Base-by-base conservation (phyloP, 2,329 filamentous ascomycete species). In the Raffaelea albimanens region DNA sequence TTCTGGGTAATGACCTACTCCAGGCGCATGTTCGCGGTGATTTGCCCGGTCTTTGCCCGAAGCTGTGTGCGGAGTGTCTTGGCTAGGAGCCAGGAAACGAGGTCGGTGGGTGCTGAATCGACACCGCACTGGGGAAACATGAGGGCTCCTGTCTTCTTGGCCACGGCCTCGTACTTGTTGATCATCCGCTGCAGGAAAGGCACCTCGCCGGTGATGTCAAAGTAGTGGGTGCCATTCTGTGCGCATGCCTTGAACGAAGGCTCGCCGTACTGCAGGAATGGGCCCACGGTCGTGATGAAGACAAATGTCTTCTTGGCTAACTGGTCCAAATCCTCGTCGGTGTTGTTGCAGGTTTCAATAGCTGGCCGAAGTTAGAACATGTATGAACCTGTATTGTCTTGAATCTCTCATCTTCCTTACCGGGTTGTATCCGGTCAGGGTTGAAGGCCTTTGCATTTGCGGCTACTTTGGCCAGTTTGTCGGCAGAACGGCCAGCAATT, bases 401-500 rank as follows among this genome's bases (percentile, higher is more conserved):
- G 10, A 10, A 9, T 34, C 31, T 34, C 10, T 34, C 16, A 16
- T 34, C 31, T 34, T 16, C 9, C 45, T 43, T 29, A 86, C 84
- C 78, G 59, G 89, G 88, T 46, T 78, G 74, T 33, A 69, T 59
- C 46, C 90, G 82, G 62, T 94, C 82, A 2, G 81, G 71, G 60
- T 85, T 85, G 50, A 85, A 58, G 48, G 67, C 61, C 57, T 80
- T 80, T 61, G 90, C 74, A 47, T 86, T 79, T 45, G 80, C 69
- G 8, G 81, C 78, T 11, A 96, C 65, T 38, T 68, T 66, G 55
- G 84, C 75, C 4, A 97, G 74, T 63, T 95, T 95, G 43, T 72
- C 68, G 43, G 74, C 69, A n/a, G 86, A 90, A 22, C 90, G 84
- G 25, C 90, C 90, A 41, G 88, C 87, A 47, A 96, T 71, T 14